Evolutionary conservation across 768 basidiomycete species (phyloP), one percentile per base, ranked within the genome.

Genomic region (Boletales sp.): DNA sequence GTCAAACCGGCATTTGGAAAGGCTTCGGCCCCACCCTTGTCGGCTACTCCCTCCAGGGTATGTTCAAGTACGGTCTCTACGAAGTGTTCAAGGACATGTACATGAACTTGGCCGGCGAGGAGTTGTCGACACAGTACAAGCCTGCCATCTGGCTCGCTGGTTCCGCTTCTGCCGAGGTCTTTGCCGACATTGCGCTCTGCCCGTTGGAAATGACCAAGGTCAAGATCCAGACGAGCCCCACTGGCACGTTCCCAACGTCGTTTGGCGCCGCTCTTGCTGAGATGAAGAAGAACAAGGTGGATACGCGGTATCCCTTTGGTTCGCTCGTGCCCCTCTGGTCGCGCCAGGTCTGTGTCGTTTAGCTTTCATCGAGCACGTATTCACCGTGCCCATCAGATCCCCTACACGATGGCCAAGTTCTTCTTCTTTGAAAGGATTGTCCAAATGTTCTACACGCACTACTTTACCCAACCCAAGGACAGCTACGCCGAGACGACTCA

Each of bases 331-430:
- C 89, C 48, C 82, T 91, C 40, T 91, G 89, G 89, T 91, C 89
- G 36, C 88, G 89, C 66, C 89, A 50, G 49, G 49, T 50, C 4
- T 1, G 32, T 25, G 31, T n/a, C 1, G 3, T 17, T 25, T 4
- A 4, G 17, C 19, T 13, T 2, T 34, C 19, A 4, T 30, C 43
- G 15, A 19, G 41, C 15, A 30, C n/a, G n/a, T 18, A 13, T 43
- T 34, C 14, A 34, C 43, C 21, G 17, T 44, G 43, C 19, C 5
- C 8, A 5, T 19, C 6, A 50, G 49, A 50, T 50, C 63, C 94
- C 94, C 47, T 96, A 96, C 79, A 96, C 94, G 63, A 94, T 96
- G 93, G 93, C 93, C 77, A 96, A 96, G 74, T 96, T 96, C 83
- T 91, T 82, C 82, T 92, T 90, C 81, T 94, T 86, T 70, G 91